phyloP scores from a whole-genome alignment of 805 yeast genomes.

The Cyberlindnera sargentensis region DNA sequence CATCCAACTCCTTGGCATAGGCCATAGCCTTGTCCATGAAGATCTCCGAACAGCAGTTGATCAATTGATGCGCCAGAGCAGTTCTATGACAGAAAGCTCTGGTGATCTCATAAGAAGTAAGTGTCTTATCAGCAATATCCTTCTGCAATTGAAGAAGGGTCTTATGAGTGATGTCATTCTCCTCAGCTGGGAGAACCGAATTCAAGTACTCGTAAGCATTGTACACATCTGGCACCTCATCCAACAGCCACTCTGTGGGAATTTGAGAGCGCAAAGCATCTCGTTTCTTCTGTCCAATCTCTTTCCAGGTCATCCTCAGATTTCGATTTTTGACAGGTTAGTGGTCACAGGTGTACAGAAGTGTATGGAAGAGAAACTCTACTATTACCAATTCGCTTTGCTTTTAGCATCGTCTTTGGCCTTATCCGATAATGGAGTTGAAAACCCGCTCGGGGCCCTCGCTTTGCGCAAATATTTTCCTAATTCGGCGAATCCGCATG shows the following conservation, averaged over 20 bases:
- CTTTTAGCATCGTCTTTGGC: too few species aligned
- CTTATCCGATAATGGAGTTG: too few species aligned
- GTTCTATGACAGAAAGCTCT: conserved; percentile 1
- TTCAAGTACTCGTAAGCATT: conserved; percentile 3
- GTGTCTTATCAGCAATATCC: conserved; percentile 2
- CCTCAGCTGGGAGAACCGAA: conserved; percentile 2
- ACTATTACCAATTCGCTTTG: too few species aligned
- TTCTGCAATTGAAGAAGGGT: conserved; percentile 5
- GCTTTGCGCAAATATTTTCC: too few species aligned
- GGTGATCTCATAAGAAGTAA: conserved; percentile 9
- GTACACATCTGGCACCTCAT: conserved; percentile 1
- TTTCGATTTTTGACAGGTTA: background rate
- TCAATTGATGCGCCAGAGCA: conserved; percentile 43
- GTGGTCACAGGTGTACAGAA: too few species aligned
- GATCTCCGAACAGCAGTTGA: conserved; percentile 25
- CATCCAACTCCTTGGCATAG: conserved; percentile 48
- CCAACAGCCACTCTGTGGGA: conserved; percentile 12
- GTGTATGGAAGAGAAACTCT: too few species aligned
- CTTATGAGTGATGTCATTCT: conserved; percentile 2
- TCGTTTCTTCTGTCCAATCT: conserved; percentile 11
- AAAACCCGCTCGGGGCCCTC: too few species aligned
- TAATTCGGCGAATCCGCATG: too few species aligned
- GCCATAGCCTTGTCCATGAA: conserved; percentile 50
- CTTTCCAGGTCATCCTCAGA: conserved; percentile 11
- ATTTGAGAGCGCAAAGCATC: conserved; percentile 6